Base-by-base conservation (phyloP, 768 basidiomycete genomes). In the Leccinum ochraceum region DNA sequence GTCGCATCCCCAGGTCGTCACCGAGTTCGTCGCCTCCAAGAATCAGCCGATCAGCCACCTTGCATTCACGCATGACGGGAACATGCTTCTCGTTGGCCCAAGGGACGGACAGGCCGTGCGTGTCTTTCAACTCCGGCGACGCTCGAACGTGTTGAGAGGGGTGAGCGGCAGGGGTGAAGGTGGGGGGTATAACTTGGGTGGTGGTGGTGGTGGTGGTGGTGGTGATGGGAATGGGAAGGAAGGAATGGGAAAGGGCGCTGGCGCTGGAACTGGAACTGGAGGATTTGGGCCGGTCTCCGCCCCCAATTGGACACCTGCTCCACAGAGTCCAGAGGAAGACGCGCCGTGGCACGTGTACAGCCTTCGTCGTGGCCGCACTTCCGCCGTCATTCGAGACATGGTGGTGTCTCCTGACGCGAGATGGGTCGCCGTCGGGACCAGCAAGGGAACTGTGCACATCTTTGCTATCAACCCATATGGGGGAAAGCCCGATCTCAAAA, bases 391-490 rank as follows among this genome's bases (percentile, higher is more conserved):
- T 14, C 83, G 86, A 56, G 74, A 73, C 13, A 74, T 88, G 13
- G 75, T 74, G 26, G 62, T 69, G 6, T 69, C 73, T 46, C 62
- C 70, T 3, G 87, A 88, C 66, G 87, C 86, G 14, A 73, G 86
- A 37, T 93, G 89, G 88, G 71, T 86, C 17, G 90, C 84, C 3
- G 72, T 92, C 37, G 83, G 80, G n/a, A 91, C 87, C 42, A 67
- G 77, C 68, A 86, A 86, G 64, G 72, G 85, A 59, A 89, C 85
- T 0, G 74, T 87, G 22, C 90, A 94, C 74, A 75, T 93, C 1
- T 94, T 92, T 68, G 83, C 87, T 8, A 77, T 87, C 8, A 89
- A 92, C 69, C 90, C 90, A 4, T 87, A 87, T 60, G 92, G 90
- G 1, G 89, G 92, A 4, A 78, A 77, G 36, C 77, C 87, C 2